Evolutionary conservation across 2,329 filamentous ascomycete species (phyloP).

Genomic region (Aspergillus fijiensis): DNA sequence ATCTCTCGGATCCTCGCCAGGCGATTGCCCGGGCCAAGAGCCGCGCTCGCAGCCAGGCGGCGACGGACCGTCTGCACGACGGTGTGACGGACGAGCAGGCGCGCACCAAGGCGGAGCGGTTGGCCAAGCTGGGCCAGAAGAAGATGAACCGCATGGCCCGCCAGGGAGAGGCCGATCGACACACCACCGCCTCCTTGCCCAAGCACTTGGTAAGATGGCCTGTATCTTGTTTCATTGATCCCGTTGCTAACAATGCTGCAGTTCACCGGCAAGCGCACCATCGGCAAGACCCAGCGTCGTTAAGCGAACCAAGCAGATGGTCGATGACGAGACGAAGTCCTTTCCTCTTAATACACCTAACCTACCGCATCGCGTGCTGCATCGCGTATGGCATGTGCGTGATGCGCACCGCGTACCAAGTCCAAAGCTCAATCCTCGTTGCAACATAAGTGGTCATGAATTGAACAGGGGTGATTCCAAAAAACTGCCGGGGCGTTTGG

Average conservation of each 20-base stretch:
- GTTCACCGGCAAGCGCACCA: slow-evolving; percentile 87
- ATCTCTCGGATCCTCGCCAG: slow-evolving; percentile 40
- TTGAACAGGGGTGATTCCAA: slow-evolving; percentile 14
- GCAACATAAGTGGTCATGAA: slow-evolving; percentile 17
- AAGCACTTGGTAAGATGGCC: slow-evolving; percentile 77
- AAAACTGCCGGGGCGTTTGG: slow-evolving; percentile 16
- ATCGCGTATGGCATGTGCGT: neutral
- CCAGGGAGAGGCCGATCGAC: slow-evolving; percentile 94
- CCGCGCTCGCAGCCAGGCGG: slow-evolving; percentile 58
- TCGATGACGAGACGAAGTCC: slow-evolving; percentile 29
- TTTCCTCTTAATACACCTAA: slow-evolving; percentile 27
- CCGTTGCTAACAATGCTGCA: slow-evolving; percentile 41
- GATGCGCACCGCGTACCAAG: neutral
- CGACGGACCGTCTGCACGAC: slow-evolving; percentile 48
- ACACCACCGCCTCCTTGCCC: slow-evolving; percentile 73
- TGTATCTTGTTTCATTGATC: slow-evolving; percentile 27
- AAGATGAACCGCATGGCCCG: slow-evolving; percentile 98
- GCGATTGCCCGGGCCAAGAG: slow-evolving; percentile 69
- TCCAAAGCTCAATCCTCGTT: slow-evolving; percentile 1
- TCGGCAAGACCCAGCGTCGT: slow-evolving; percentile 72
- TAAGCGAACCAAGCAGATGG: slow-evolving; percentile 25
- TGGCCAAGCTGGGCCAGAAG: slow-evolving; percentile 89
- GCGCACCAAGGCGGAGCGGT: slow-evolving; percentile 76
- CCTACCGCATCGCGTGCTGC: neutral
- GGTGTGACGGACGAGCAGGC: slow-evolving; percentile 64